phyloP scores from a whole-genome alignment of 1,284 basidiomycete species.

The Ceratobasidium sp. region DNA sequence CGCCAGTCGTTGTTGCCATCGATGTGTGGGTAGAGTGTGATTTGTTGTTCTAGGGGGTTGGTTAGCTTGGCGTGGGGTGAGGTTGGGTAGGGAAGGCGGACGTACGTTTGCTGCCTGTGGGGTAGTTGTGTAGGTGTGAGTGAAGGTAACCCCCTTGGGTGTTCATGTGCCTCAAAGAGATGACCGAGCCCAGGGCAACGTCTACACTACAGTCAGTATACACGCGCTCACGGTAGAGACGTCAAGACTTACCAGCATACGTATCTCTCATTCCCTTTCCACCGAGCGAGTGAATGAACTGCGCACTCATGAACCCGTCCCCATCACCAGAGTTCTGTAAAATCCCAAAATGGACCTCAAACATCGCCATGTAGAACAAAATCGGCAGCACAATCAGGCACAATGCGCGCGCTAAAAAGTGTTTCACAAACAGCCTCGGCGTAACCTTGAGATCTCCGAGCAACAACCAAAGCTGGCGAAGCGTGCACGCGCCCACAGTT shows the following conservation, averaged over 20 bases:
- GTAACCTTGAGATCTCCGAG: slow-evolving; percentile 88
- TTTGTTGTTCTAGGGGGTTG: slow-evolving; percentile 83
- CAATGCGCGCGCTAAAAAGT: slow-evolving; percentile 88
- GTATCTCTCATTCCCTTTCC: slow-evolving; percentile 94
- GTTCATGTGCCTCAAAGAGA: slow-evolving; percentile 90
- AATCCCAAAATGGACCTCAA: slow-evolving; percentile 93
- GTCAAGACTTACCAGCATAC: slow-evolving; percentile 71
- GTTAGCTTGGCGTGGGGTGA: not conserved
- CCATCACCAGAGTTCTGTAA: slow-evolving; percentile 92
- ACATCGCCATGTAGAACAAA: slow-evolving; percentile 94
- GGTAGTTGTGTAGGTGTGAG: slow-evolving; percentile 92
- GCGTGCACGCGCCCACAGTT: slow-evolving; percentile 86
- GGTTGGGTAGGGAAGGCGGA: slow-evolving; percentile 43
- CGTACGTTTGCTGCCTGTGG: slow-evolving; percentile 84
- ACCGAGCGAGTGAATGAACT: slow-evolving; percentile 96
- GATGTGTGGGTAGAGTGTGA: slow-evolving; percentile 96
- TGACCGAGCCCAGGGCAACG: slow-evolving; percentile 84
- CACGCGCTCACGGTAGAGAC: not conserved
- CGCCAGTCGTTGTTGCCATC: slow-evolving; percentile 94
- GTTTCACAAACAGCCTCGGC: slow-evolving; percentile 77
- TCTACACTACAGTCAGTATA: slow-evolving; percentile 61
- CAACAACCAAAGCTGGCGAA: slow-evolving; percentile 90
- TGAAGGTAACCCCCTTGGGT: slow-evolving; percentile 98
- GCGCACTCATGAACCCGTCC: slow-evolving; percentile 98
- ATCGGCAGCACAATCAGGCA: slow-evolving; percentile 89